These are phyloP conservation scores for Castanea mollissima DNA, from an alignment of 306 rosid genomes.

Conservation along the genomic window DNA sequence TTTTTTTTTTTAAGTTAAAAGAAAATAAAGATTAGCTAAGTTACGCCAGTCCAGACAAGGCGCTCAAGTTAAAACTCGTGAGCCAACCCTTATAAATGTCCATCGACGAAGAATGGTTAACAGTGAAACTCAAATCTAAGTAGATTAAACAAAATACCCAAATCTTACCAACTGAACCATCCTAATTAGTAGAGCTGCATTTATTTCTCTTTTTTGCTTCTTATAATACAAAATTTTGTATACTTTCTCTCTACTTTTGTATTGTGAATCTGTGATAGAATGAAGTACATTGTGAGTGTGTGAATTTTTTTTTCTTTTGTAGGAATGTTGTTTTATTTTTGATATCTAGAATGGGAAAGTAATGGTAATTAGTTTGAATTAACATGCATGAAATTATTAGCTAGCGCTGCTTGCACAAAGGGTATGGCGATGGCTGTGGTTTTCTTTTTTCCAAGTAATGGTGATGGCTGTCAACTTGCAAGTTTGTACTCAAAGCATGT, in stretches of 20 bases:
- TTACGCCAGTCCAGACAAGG: fast-evolving
- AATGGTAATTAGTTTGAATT: slow-evolving; percentile 16
- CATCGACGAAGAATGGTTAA: fast-evolving
- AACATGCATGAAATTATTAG: slow-evolving; percentile 32
- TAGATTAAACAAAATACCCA: fast-evolving
- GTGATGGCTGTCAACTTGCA: slow-evolving; percentile 33
- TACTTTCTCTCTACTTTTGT: too few relatives aligned
- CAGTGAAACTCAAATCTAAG: fast-evolving
- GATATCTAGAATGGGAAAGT: background rate
- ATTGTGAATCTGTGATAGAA: too few relatives aligned
- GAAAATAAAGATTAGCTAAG: too few relatives aligned
- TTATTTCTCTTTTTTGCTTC: too few relatives aligned
- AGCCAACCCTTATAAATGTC: too few relatives aligned
- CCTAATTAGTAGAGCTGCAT: fast-evolving
- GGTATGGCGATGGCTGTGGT: too few relatives aligned
- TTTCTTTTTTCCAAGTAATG: background rate
- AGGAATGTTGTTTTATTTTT: too few relatives aligned
- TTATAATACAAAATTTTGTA: too few relatives aligned
- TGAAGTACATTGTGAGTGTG: too few relatives aligned
- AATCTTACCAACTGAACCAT: too few relatives aligned
- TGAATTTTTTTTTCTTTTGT: too few relatives aligned
- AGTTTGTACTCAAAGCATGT: slow-evolving; percentile 24
- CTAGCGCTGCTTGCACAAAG: slow-evolving; percentile 19
- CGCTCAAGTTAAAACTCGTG: fast-evolving
- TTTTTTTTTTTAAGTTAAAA: background rate